Conservation (phyloP, 345 rosid genomes). For the Boechera stricta region DNA sequence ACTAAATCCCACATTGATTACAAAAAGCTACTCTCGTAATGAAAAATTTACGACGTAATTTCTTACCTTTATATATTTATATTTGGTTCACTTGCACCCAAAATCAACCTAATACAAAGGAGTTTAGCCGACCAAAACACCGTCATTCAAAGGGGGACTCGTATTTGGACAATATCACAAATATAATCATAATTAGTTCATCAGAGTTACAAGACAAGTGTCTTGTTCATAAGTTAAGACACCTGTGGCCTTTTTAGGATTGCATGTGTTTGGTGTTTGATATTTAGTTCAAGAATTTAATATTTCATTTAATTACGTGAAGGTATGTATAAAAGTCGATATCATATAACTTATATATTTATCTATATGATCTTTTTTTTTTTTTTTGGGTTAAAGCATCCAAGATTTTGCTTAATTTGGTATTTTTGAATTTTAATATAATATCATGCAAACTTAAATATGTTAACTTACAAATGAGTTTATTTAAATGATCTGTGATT, state of each 20-base stretch:
- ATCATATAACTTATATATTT: no score
- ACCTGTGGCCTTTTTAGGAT: background rate
- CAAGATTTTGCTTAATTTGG: background rate
- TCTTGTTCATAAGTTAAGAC: background rate
- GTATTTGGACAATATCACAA: background rate
- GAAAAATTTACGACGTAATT: background rate
- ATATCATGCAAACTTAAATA: background rate
- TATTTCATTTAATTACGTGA: background rate
- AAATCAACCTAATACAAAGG: background rate
- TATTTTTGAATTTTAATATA: background rate
- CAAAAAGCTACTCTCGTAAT: background rate
- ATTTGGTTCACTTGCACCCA: slow-evolving; percentile 3
- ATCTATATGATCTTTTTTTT: no score
- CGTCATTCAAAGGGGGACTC: background rate
- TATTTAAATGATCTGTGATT: background rate
- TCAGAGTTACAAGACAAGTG: background rate
- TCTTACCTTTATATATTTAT: background rate
- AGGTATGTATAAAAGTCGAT: no score
- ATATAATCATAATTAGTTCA: background rate
- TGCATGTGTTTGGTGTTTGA: slow-evolving; percentile 20
- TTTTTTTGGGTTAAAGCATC: background rate
- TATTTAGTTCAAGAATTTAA: slow-evolving; percentile 4
- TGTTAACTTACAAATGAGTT: background rate
- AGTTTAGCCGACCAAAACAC: slow-evolving; percentile 1
- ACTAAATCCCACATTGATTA: background rate